phyloP scores from a whole-genome alignment of 768 basidiomycete species.

The Termitomyces sp. region DNA sequence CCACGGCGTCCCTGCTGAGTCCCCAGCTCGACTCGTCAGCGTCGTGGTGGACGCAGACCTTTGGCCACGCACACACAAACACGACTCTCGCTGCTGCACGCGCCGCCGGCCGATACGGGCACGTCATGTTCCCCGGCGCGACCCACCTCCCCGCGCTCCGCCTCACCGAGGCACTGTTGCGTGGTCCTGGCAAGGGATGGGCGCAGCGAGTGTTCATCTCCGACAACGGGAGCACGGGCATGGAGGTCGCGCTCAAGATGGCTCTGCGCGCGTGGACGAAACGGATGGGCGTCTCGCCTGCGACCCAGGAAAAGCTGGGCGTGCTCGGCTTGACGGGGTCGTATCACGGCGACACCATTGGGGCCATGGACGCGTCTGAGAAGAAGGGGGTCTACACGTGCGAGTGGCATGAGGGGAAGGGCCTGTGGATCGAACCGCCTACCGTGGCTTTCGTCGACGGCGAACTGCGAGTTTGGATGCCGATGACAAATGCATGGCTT shows the following conservation, averaged over 20 bases:
- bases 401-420: conserved; percentile 93
- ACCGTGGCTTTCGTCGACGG: conserved; percentile 67
- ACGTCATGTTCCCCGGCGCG: conserved; percentile 93
- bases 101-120: conserved; percentile 91
- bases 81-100: conserved; percentile 83
- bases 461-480: conserved; percentile 45
- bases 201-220: conserved; percentile 88
- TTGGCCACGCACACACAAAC: conserved; percentile 76
- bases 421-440: conserved; percentile 92
- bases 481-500: conserved; percentile 24
- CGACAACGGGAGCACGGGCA: conserved; percentile 93
- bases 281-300: background rate
- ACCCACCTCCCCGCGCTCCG: conserved; percentile 81
- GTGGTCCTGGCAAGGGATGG: conserved; percentile 87
- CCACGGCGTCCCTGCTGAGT: conserved; percentile 27
- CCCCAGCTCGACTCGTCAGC: conserved; percentile 86
- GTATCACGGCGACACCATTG: conserved; percentile 98
- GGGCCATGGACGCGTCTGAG: conserved; percentile 92
- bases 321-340: conserved; percentile 86
- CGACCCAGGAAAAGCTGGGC: conserved; percentile 47
- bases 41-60: conserved; percentile 96
- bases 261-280: conserved; percentile 67
- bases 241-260: conserved; percentile 99
- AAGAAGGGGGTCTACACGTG: conserved; percentile 84
- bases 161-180: conserved; percentile 75